Conservation (phyloP, 2,329 filamentous ascomycete species). For the Echinosphaeria canescens region DNA sequence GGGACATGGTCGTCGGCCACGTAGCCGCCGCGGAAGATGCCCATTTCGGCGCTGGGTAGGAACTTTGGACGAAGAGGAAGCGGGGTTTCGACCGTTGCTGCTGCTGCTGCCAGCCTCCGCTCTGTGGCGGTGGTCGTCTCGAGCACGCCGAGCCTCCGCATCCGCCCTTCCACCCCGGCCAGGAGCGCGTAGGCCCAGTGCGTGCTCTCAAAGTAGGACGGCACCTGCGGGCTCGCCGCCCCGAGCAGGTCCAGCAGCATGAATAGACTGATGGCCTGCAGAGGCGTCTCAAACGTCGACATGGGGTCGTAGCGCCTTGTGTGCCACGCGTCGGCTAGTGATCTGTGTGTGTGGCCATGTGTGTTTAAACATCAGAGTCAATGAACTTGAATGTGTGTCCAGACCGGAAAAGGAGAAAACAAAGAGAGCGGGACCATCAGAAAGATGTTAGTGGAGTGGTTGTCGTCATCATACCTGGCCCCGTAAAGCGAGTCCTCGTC, state of each 20-base stretch:
- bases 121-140: slow-evolving; percentile 13
- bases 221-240: slow-evolving; percentile 28
- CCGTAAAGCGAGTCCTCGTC: slow-evolving; percentile 59
- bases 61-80: no score
- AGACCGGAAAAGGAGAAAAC: neutral
- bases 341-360: slow-evolving; percentile 11
- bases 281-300: slow-evolving; percentile 52
- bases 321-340: slow-evolving; percentile 72
- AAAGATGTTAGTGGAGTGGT: no score
- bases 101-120: slow-evolving; percentile 1
- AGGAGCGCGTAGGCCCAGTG: slow-evolving; percentile 49
- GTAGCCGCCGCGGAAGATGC: slow-evolving; percentile 23
- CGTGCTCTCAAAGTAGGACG: slow-evolving; percentile 45
- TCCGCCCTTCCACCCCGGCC: slow-evolving; percentile 30
- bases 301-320: slow-evolving; percentile 40
- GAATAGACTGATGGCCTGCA: slow-evolving; percentile 59
- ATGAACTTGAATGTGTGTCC: neutral
- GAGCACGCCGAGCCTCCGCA: slow-evolving; percentile 32
- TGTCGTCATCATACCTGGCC: no score
- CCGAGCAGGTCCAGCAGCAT: slow-evolving; percentile 37
- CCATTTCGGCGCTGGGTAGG: slow-evolving; percentile 32
- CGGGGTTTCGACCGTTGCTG: neutral
- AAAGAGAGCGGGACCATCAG: neutral
- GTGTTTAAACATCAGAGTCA: slow-evolving; percentile 1
- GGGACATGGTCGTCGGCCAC: slow-evolving; percentile 83